Evolutionary conservation across 768 basidiomycete genomes (phyloP).

Genomic region (Exsudoporus frostii): DNA sequence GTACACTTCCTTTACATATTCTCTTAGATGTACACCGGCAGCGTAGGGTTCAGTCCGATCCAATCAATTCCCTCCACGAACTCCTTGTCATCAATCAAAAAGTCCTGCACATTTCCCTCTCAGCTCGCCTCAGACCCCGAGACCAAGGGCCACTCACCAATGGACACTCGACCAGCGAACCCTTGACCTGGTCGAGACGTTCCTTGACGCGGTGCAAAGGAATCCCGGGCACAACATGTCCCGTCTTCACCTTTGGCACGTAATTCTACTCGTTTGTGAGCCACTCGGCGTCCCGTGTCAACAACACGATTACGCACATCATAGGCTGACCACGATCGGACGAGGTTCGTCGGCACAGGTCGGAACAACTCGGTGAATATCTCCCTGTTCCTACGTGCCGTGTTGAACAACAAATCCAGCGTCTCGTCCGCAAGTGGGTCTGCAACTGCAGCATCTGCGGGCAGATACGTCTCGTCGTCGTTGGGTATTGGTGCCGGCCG

Average conservation of each 20-base stretch:
- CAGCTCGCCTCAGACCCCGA: slow-evolving; percentile 2
- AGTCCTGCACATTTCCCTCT: slow-evolving; percentile 50
- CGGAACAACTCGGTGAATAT: slow-evolving; percentile 85
- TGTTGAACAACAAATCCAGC: slow-evolving; percentile 57
- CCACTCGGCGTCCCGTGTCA: not conserved
- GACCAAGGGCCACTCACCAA: slow-evolving; percentile 43
- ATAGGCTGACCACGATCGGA: slow-evolving; percentile 76
- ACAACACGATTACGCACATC: slow-evolving; percentile 46
- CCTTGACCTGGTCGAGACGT: slow-evolving; percentile 64
- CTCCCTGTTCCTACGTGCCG: slow-evolving; percentile 77
- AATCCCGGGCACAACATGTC: slow-evolving; percentile 75
- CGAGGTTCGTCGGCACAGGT: slow-evolving; percentile 81
- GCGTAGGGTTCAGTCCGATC: slow-evolving; percentile 69
- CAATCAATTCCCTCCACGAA: slow-evolving; percentile 71
- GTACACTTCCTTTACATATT: slow-evolving; percentile 8
- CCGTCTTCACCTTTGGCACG: slow-evolving; percentile 71
- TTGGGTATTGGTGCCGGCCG: slow-evolving; percentile 71
- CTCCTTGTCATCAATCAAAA: slow-evolving; percentile 76
- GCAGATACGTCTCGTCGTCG: slow-evolving; percentile 55
- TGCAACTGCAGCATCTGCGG: slow-evolving; percentile 64
- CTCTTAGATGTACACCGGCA: slow-evolving; percentile 70
- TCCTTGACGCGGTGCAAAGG: slow-evolving; percentile 69
- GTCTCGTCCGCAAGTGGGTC: slow-evolving; percentile 74
- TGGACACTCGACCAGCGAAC: slow-evolving; percentile 74
- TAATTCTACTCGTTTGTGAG: slow-evolving; percentile 49